Evolutionary conservation across 2,329 filamentous ascomycete species (phyloP), one percentile per base, ranked within the genome.

Genomic region (Alternaria infectoria): DNA sequence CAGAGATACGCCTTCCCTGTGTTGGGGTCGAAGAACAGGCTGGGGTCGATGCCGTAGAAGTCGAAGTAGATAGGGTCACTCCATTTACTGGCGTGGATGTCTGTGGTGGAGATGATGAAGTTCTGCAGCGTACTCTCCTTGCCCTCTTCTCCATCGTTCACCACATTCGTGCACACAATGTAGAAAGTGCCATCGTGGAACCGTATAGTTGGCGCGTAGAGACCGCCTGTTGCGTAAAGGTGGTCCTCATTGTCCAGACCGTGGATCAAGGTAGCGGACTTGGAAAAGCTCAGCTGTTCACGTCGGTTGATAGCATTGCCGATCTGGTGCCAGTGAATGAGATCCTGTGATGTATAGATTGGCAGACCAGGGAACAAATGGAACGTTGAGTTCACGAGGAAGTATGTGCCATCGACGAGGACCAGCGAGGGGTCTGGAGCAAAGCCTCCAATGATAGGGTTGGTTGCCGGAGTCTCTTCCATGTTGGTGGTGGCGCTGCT

Each of bases 381-480:
- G 64, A 86, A 87, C 1, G 82, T 84, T 0, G 85, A 86, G 0
- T 83, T 84, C 6, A 80, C 81, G 62, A 83, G 84, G 69, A 83
- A 85, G 68, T 84, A 86, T 6, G 80, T 83, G n/a, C 80, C 71
- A 13, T 74, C 70, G 19, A 84, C 72, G 26, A 80, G 75, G 23
- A 80, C 70, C n/a, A 81, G 81, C 2, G 77, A 81, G 0, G 84
- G 84, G 59, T 86, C 84, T 0, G 83, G 81, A 62, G 84, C 80
- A 75, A 81, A 85, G 2, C 84, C 84, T 1, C 83, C 81, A 5
- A 86, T 76, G 3, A 85, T 77, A 0, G 84, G 64, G 15, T 70
- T 66, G 13, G 57, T 55, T 28, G 23, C 12, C 5, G 40, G 11
- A 36, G 17, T 12, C 32, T 30, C 25, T 46, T 21, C 46, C 57